These are phyloP conservation scores for Pyrenula massariospora DNA, from an alignment of 495 filamentous ascomycete genomes.

Conservation along the genomic window DNA sequence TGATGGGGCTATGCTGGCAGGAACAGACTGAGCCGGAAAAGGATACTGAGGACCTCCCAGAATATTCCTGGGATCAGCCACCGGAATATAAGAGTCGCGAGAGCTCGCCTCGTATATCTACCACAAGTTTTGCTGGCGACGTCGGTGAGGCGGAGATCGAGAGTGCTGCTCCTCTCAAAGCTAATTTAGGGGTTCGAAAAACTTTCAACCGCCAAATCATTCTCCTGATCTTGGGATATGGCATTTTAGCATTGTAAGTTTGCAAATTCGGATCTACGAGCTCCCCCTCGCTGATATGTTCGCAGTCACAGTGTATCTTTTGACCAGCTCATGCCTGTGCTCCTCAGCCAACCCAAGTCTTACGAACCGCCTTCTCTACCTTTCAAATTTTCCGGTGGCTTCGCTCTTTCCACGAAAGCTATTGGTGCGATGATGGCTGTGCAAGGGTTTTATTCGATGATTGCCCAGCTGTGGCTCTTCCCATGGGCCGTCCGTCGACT, in stretches of 20 bases:
- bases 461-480: conserved; percentile 71
- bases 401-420: conserved; percentile 65
- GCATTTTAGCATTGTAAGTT: conserved; percentile 90
- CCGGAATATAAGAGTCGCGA: conserved; percentile 56
- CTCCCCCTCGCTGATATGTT: conserved; percentile 5
- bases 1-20: conserved; percentile 12
- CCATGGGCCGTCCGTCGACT: conserved; percentile 59
- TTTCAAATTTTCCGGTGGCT: conserved; percentile 81
- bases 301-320: conserved; percentile 83
- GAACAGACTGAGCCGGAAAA: conserved; percentile 11
- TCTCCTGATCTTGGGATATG: conserved; percentile 75
- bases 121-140: not conserved
- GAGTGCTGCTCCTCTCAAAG: conserved; percentile 12
- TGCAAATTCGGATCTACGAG: conserved; percentile 3
- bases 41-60: conserved; percentile 8
- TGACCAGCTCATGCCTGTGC: conserved; percentile 85
- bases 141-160: not conserved
- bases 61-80: conserved; percentile 30
- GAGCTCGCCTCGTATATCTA: conserved; percentile 45
- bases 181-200: conserved; percentile 23
- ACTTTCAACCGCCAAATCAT: conserved; percentile 75
- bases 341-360: conserved; percentile 66
- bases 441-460: conserved; percentile 84
- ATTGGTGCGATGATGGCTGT: conserved; percentile 81
- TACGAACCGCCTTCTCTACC: conserved; percentile 47